phyloP scores from a whole-genome alignment of 1,139 yeast genomes.

The Zygoascus meyerae region DNA sequence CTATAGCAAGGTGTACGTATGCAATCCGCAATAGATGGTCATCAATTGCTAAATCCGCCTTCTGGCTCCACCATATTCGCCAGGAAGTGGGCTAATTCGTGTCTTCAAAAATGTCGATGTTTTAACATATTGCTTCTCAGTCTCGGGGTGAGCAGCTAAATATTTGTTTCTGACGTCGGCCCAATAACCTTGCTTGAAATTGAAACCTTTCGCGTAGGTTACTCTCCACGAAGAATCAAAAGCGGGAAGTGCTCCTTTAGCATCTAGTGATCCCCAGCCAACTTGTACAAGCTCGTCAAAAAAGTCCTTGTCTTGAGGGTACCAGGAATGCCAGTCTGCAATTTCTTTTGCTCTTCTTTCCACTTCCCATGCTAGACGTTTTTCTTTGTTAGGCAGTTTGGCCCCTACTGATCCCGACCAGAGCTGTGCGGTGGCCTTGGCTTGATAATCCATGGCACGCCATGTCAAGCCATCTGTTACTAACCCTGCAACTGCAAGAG shows the following conservation, averaged over 20 bases:
- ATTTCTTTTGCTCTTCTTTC: constrained; percentile 15
- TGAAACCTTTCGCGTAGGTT: constrained; percentile 10
- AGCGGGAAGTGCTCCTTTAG: not conserved
- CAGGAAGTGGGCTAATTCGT: constrained; percentile 3
- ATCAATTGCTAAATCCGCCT: not conserved
- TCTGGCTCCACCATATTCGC: constrained; percentile 8
- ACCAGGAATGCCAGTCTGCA: constrained; percentile 23
- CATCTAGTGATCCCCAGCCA: constrained; percentile 12
- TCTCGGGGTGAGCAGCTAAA: constrained; percentile 12
- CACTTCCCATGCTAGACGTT: constrained; percentile 19
- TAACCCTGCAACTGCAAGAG: constrained; percentile 19
- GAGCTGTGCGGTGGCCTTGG: constrained; percentile 21
- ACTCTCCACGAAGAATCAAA: constrained; percentile 6
- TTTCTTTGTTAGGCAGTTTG: constrained; percentile 17
- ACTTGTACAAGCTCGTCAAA: constrained; percentile 18
- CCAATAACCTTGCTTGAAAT: constrained; percentile 11
- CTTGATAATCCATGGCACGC: constrained; percentile 23
- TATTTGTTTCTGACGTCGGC: constrained; percentile 9
- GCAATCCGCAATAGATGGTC: too few relatives aligned
- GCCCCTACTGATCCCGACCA: constrained; percentile 16
- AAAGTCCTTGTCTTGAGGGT: constrained; percentile 19
- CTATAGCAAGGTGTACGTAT: not conserved
- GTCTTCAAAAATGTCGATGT: constrained; percentile 9
- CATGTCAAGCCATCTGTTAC: constrained; percentile 22
- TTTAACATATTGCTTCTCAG: constrained; percentile 7